Evolutionary conservation across 1,139 yeast genomes (phyloP).

Genomic region (Scheffersomyces illinoinensis): DNA sequence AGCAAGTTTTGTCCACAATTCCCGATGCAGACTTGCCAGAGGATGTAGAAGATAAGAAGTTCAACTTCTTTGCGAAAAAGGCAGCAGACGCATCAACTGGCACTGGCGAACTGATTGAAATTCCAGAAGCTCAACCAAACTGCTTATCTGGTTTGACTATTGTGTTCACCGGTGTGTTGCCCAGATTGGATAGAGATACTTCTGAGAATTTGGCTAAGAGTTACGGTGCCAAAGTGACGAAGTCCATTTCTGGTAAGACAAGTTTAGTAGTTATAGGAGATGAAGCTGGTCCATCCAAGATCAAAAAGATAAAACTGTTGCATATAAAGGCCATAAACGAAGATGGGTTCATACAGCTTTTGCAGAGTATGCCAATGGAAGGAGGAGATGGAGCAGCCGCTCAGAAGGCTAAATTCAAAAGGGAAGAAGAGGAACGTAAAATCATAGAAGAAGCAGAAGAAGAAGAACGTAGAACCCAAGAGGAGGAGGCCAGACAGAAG

Average conservation of each 20-base stretch:
- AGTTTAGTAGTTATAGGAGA: conserved; percentile 88
- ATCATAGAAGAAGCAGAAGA: conserved; percentile 52
- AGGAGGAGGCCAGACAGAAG: conserved; percentile 14
- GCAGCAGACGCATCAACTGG: conserved; percentile 25
- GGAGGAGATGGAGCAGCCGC: conserved; percentile 89
- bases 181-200: conserved; percentile 72
- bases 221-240: conserved; percentile 94
- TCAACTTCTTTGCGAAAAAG: conserved; percentile 54
- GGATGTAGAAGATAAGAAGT: conserved; percentile 48
- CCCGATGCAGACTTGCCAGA: conserved; percentile 74
- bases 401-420: conserved; percentile 65
- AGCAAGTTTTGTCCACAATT: conserved; percentile 55
- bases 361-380: conserved; percentile 81
- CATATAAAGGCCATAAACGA: conserved; percentile 82
- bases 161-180: conserved; percentile 90
- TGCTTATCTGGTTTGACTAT: conserved; percentile 86
- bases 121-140: conserved; percentile 79
- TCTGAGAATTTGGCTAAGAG: conserved; percentile 76
- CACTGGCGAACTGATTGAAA: conserved; percentile 28
- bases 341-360: conserved; percentile 76
- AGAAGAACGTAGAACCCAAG: conserved; percentile 22
- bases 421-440: conserved; percentile 62
- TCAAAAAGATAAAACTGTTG: conserved; percentile 71
- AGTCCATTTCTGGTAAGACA: conserved; percentile 83
- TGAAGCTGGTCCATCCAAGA: conserved; percentile 97